Conservation (phyloP, 257 asterid species). For the Nicotiana undulata region DNA sequence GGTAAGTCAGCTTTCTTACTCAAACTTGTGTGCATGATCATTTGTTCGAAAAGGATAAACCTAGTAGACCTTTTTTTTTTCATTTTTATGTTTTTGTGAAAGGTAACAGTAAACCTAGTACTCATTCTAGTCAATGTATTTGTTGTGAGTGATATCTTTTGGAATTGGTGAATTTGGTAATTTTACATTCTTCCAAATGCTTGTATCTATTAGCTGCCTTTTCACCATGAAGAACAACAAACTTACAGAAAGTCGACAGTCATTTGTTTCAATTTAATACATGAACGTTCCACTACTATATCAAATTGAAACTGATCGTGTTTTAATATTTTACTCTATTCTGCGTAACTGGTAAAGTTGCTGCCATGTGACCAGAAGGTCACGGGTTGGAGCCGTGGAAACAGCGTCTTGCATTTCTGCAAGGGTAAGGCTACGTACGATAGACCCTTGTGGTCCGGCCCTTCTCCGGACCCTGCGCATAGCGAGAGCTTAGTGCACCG, state of each 20-base stretch:
- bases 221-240: background rate
- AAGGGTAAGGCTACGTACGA: no score
- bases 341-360: no score
- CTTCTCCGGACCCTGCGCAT: no score
- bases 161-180: background rate
- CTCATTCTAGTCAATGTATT: background rate
- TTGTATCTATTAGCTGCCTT: background rate
- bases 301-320: background rate
- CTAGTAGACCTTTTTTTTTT: background rate
- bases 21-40: background rate
- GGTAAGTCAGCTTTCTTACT: background rate
- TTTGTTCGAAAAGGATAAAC: background rate
- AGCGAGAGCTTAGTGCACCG: no score
- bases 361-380: no score
- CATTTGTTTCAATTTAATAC: background rate
- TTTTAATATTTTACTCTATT: background rate
- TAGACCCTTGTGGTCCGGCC: no score
- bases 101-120: background rate
- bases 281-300: background rate
- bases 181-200: background rate
- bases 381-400: no score
- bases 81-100: no score
- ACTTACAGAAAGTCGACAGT: background rate
- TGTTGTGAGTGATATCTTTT: background rate
- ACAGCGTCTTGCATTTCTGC: no score